phyloP scores from a whole-genome alignment of 257 asterid species.

The Jacaranda copaia region DNA sequence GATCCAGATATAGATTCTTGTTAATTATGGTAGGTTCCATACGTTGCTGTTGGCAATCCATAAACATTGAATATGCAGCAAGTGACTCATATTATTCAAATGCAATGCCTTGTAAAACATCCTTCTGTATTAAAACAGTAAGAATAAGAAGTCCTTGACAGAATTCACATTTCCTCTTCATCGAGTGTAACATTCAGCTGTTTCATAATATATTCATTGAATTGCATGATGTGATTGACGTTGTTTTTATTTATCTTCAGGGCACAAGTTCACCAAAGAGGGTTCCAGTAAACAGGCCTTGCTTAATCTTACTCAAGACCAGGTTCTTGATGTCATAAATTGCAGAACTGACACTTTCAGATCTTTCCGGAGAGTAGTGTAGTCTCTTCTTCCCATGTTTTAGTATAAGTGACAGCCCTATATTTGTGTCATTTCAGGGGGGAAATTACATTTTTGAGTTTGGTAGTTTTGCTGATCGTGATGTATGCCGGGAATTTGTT shows the following conservation, averaged over 20 bases:
- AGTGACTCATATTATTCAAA: not conserved
- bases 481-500: constrained; percentile 83
- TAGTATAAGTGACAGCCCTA: constrained; percentile 29
- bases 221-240: constrained; percentile 5
- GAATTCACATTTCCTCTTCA: constrained; percentile 15
- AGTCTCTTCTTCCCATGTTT: constrained; percentile 19
- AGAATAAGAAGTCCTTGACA: not conserved
- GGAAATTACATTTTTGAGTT: constrained; percentile 79
- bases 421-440: constrained; percentile 59
- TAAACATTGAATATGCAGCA: not conserved
- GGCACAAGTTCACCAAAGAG: constrained; percentile 80
- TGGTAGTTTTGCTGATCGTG: constrained; percentile 83
- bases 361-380: constrained; percentile 12
- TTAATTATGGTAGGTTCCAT: constrained; percentile 4
- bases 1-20: not conserved
- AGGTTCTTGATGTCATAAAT: constrained; percentile 53
- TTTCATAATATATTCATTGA: constrained; percentile 18
- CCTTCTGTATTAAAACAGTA: constrained; percentile 20
- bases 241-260: constrained; percentile 45
- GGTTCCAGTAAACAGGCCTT: constrained; percentile 75
- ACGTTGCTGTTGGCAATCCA: constrained; percentile 14
- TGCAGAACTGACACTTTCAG: constrained; percentile 21
- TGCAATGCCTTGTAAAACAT: not conserved
- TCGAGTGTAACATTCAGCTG: constrained; percentile 8
- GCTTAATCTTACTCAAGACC: constrained; percentile 74